phyloP scores from a whole-genome alignment of 805 yeast species.

The Isabelozyma gotoi region DNA sequence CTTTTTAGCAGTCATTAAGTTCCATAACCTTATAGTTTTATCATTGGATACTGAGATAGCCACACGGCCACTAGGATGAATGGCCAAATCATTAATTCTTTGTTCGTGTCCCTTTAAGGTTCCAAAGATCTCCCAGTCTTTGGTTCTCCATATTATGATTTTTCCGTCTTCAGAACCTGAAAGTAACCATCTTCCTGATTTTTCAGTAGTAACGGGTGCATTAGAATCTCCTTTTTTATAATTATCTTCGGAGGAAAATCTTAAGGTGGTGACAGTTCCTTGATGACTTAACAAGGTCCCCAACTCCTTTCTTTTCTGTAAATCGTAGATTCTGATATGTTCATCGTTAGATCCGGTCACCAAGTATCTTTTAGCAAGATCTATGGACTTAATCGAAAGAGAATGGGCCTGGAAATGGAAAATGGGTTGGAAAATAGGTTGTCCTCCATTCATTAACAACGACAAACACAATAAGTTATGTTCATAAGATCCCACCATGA shows the following conservation, averaged over 20 bases:
- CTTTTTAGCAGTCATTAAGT: slow-evolving; percentile 92
- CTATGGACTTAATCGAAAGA: slow-evolving; percentile 81
- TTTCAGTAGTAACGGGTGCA: slow-evolving; percentile 28
- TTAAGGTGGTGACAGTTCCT: slow-evolving; percentile 80
- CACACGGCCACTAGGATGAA: slow-evolving; percentile 87
- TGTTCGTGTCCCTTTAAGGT: slow-evolving; percentile 85
- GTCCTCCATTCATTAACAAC: slow-evolving; percentile 40
- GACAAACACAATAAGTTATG: slow-evolving; percentile 88
- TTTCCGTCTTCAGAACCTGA: slow-evolving; percentile 91
- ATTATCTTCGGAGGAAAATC: slow-evolving; percentile 57
- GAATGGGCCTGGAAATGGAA: slow-evolving; percentile 97
- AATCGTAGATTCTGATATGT: slow-evolving; percentile 89
- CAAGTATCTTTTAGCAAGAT: slow-evolving; percentile 76
- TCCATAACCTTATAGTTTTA: slow-evolving; percentile 85
- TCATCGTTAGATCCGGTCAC: slow-evolving; percentile 97
- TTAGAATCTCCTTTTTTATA: slow-evolving; percentile 13
- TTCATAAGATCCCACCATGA: slow-evolving; percentile 93
- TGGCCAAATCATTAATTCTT: slow-evolving; percentile 79
- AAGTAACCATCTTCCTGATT: slow-evolving; percentile 82
- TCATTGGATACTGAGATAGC: slow-evolving; percentile 90
- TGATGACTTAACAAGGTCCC: slow-evolving; percentile 88
- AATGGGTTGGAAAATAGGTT: slow-evolving; percentile 82
- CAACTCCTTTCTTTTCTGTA: slow-evolving; percentile 89
- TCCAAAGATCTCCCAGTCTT: slow-evolving; percentile 94
- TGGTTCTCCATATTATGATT: slow-evolving; percentile 88